Evolutionary conservation across 257 asterid genomes (phyloP).

Genomic region (Osmanthus fragrans): DNA sequence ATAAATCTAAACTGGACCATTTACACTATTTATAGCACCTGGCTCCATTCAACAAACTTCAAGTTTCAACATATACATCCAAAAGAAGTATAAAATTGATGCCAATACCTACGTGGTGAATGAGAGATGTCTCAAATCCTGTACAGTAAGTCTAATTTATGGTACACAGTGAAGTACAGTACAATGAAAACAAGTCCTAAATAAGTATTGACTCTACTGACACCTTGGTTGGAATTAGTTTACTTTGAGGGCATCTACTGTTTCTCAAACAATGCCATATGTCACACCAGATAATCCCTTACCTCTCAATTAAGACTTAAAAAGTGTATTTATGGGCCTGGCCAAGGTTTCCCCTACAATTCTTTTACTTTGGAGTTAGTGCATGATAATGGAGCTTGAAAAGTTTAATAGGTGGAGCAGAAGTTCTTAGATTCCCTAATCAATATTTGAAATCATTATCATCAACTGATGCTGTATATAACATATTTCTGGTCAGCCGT

Average conservation of each 20-base stretch:
- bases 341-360: not conserved
- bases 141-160: not conserved
- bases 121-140: not conserved
- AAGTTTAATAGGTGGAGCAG: not conserved
- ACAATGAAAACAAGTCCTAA: not conserved
- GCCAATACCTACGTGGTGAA: not conserved
- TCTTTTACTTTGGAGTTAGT: not conserved
- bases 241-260: not conserved
- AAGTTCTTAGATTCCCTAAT: not conserved
- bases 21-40: too few species aligned
- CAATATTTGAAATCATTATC: constrained; percentile 11
- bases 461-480: not conserved
- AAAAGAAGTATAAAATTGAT: constrained; percentile 3
- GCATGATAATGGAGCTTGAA: not conserved
- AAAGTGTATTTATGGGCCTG: not conserved
- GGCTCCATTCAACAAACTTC: not conserved
- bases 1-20: constrained; percentile 2
- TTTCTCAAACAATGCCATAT: not conserved
- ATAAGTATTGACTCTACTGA: not conserved
- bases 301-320: not conserved
- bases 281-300: not conserved
- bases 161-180: constrained; percentile 3
- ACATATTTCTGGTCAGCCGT: not conserved
- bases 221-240: constrained; percentile 11
- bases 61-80: not conserved